Base-by-base conservation (phyloP, 257 asterid genomes). In the Anisodus acutangulus region DNA sequence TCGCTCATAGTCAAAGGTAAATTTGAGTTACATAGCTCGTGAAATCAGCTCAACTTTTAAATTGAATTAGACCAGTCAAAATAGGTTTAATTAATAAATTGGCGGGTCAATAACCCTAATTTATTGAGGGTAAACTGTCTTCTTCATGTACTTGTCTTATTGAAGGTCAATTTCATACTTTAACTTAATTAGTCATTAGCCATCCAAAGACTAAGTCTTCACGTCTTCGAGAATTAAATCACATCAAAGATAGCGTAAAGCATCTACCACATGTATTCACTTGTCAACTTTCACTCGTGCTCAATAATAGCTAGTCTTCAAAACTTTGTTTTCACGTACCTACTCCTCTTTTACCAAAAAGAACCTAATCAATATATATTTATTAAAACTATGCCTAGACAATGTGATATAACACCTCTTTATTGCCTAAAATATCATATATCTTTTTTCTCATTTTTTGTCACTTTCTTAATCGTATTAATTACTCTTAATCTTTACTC, bases 121-220 rank as follows among this genome's bases (percentile, higher is more conserved):
- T 62, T 31, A 4, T 5, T 66, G 8, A 31, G 10, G 47, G 26
- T 76, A 19, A 22, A 19, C 2, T 76, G 41, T 76, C 47, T 6
- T 51, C 15, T 6, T 51, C 63, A 6, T 51, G 81, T 51, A 51
- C 26, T 35, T 51, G 9, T 74, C 45, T 72, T 72, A 47, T 45
- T 45, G 11, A 72, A 47, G 26, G 59, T 74, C 45, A 76, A 26
- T 31, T 66, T 66, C 26, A 51, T 76, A 47, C 26, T 76, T 22
- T 3, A 51, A 26, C 47, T 5, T 76, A 70, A 43, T 17, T 31
- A 31, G 35, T 31, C 35, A 31, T 31, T 51, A 51, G 63, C 51
- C 63, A 51, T 76, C 63, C 63, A 76, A 76, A 51, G 63, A 76
- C 63, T 76, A 76, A 76, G 63, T 76, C 63, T 51, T 51, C 26